Percentiles rank a stretch among this genome's conserved stretches.
phyloP scores from a whole-genome alignment of 2,329 filamentous ascomycete species.

The Colletotrichum acutatum region DNA sequence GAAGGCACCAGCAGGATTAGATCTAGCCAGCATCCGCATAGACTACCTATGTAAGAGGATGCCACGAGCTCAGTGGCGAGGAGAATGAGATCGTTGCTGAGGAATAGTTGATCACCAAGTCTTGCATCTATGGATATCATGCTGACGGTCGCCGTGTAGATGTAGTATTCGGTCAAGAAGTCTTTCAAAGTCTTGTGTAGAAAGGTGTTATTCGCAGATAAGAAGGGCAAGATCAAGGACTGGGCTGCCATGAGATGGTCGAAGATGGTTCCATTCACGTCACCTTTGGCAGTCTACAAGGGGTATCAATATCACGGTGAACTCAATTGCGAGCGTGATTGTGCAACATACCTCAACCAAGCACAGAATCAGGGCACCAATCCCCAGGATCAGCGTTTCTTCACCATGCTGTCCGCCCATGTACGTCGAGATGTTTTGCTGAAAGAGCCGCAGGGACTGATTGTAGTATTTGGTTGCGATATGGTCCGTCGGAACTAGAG shows the following conservation, averaged over 20 bases:
- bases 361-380: slow-evolving; percentile 57
- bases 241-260: slow-evolving; percentile 57
- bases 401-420: slow-evolving; percentile 45
- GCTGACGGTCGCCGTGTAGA: slow-evolving; percentile 57
- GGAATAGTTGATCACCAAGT: slow-evolving; percentile 43
- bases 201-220: slow-evolving; percentile 45
- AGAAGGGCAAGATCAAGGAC: slow-evolving; percentile 50
- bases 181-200: slow-evolving; percentile 51
- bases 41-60: slow-evolving; percentile 47
- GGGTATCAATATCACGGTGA: background rate
- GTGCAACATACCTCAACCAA: slow-evolving; percentile 54
- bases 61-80: slow-evolving; percentile 43
- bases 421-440: slow-evolving; percentile 36
- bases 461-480: slow-evolving; percentile 50
- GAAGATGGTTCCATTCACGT: slow-evolving; percentile 57
- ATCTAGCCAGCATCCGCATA: slow-evolving; percentile 53
- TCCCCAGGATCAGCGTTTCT: slow-evolving; percentile 51
- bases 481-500: slow-evolving; percentile 41
- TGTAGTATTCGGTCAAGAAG: slow-evolving; percentile 60
- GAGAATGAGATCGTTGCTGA: slow-evolving; percentile 45
- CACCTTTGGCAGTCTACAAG: slow-evolving; percentile 52
- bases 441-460: slow-evolving; percentile 49
- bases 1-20: slow-evolving; percentile 49
- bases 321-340: background rate
- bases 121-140: slow-evolving; percentile 56